Percentiles rank a stretch among this genome's conserved stretches.
These are phyloP conservation scores for Silybum marianum DNA, from an alignment of 129 eudicot species.

Conservation along the genomic window DNA sequence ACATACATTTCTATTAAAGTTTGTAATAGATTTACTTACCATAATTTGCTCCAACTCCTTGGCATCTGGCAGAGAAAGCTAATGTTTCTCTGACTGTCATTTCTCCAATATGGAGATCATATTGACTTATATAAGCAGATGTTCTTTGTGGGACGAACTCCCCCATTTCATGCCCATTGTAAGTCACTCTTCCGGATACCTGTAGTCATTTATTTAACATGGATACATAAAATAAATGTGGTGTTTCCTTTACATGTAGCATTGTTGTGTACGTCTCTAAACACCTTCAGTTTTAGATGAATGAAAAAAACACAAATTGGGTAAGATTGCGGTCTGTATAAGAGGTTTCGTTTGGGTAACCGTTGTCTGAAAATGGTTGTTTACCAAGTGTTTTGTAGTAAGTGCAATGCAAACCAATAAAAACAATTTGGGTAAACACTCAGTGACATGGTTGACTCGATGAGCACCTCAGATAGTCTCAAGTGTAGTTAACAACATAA, in stretches of 20 bases:
- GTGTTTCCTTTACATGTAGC: neutral
- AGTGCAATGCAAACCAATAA: neutral
- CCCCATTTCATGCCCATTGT: constrained; percentile 68
- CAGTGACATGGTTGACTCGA: neutral
- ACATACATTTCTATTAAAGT: neutral
- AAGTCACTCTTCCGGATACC: constrained; percentile 64
- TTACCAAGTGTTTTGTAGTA: too few species aligned
- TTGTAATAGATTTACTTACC: constrained; percentile 33
- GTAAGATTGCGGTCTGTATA: neutral
- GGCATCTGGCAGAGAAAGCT: constrained; percentile 69
- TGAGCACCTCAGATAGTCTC: neutral
- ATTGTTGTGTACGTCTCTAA: neutral
- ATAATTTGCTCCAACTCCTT: constrained; percentile 65
- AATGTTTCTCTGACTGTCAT: constrained; percentile 89
- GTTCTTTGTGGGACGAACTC: constrained; percentile 72
- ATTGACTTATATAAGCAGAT: constrained; percentile 86
- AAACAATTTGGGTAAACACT: neutral
- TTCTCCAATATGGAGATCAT: constrained; percentile 74
- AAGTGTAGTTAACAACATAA: neutral
- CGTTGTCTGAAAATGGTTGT: neutral
- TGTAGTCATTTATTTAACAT: constrained; percentile 15
- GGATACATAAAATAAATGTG: neutral
- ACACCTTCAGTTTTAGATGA: neutral
- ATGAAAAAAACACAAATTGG: neutral
- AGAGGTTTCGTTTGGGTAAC: neutral